A percentile compares a stretch with the other conserved stretches of the same genome.
Conservation (phyloP, 352 stramenopile genomes). For the Globisporangium abappressorium region DNA sequence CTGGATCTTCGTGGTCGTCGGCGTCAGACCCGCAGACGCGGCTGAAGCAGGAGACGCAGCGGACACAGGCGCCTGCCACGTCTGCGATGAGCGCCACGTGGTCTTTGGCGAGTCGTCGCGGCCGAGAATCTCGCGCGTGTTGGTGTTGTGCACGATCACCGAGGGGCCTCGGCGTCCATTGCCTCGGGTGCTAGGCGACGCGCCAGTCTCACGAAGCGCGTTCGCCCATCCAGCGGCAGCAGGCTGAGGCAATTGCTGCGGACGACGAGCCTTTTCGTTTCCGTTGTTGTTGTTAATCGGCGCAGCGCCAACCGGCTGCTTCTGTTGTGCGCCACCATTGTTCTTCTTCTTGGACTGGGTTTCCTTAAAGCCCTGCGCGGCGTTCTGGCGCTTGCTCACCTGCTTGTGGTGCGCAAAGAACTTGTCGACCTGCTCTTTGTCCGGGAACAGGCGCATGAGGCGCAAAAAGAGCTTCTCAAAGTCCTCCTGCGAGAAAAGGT, state of each 20-base stretch:
- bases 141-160: constrained; percentile 62
- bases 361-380: constrained; percentile 43
- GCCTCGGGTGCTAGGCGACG: constrained; percentile 22
- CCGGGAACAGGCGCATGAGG: constrained; percentile 70
- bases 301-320: constrained; percentile 19
- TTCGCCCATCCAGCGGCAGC: constrained; percentile 66
- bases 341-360: constrained; percentile 44
- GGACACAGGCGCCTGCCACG: constrained; percentile 41
- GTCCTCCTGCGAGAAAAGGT: constrained; percentile 54
- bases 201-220: constrained; percentile 64
- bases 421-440: constrained; percentile 57
- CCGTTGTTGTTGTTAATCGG: constrained; percentile 11
- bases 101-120: constrained; percentile 35
- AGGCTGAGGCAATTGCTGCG: constrained; percentile 31
- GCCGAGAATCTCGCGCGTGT: constrained; percentile 40
- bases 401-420: constrained; percentile 67
- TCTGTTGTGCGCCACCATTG: constrained; percentile 28
- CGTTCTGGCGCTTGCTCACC: constrained; percentile 32
- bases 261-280: constrained; percentile 7
- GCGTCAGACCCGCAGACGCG: constrained; percentile 24
- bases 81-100: constrained; percentile 50
- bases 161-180: constrained; percentile 30
- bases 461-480: constrained; percentile 79
- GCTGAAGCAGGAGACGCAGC: constrained; percentile 18
- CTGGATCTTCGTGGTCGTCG: constrained; percentile 61